These are phyloP conservation scores for Diddensiella caesifluorescens DNA, from an alignment of 805 yeast genomes.

Conservation along the genomic window DNA sequence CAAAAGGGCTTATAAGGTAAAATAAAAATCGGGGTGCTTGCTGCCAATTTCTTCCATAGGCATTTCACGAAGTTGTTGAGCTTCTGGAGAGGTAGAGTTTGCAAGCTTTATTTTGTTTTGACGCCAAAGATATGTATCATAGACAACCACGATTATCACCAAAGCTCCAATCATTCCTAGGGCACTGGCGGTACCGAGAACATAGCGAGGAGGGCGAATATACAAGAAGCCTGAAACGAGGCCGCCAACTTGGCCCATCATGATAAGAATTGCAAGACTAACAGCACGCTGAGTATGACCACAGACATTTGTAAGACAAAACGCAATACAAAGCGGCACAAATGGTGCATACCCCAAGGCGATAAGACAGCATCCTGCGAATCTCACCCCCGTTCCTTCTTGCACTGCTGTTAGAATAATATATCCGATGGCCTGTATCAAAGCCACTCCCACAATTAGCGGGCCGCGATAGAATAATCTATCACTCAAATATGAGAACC, in stretches of 20 bases:
- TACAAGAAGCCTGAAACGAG: background rate
- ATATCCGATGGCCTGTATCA: background rate
- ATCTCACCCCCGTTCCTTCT: background rate
- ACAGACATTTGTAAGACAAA: background rate
- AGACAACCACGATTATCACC: background rate
- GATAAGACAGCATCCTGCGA: background rate
- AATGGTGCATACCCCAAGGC: background rate
- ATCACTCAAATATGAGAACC: background rate
- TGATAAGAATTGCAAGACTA: background rate
- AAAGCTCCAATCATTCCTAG: background rate
- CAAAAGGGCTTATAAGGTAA: background rate
- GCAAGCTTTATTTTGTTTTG: background rate
- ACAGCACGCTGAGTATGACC: background rate
- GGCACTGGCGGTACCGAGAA: background rate
- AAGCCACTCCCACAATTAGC: background rate
- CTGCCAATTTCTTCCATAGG: background rate
- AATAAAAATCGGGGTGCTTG: background rate
- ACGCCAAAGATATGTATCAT: background rate
- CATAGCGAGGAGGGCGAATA: background rate
- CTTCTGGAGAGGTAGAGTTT: background rate
- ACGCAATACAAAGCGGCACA: background rate
- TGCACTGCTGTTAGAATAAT: constrained; percentile 15
- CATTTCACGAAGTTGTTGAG: background rate
- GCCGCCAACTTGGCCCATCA: background rate
- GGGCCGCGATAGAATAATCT: background rate